Conservation (phyloP, 2,329 filamentous ascomycete species). For the Diaporthe citrichinensis region DNA sequence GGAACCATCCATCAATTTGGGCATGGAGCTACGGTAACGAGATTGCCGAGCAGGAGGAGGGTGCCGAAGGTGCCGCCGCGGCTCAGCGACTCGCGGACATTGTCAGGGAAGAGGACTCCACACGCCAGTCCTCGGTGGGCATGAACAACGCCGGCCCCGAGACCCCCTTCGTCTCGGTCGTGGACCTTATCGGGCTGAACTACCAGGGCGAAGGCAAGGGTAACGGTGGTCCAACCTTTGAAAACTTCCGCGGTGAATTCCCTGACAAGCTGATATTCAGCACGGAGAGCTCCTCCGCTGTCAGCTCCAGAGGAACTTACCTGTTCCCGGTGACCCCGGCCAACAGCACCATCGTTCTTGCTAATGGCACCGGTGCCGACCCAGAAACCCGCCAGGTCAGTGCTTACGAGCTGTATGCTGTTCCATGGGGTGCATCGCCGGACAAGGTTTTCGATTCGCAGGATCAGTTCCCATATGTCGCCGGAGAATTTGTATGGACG, state of each 20-base stretch:
- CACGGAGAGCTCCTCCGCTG: constrained; percentile 58
- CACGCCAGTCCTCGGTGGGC: constrained; percentile 59
- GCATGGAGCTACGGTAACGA: constrained; percentile 70
- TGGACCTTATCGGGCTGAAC: constrained; percentile 66
- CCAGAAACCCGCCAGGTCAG: constrained; percentile 55
- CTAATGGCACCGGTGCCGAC: constrained; percentile 56
- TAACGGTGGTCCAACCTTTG: constrained; percentile 50
- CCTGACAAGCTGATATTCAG: constrained; percentile 63
- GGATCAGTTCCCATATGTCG: constrained; percentile 63
- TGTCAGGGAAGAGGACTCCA: constrained; percentile 61
- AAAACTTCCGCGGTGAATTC: constrained; percentile 59
- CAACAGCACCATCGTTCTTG: constrained; percentile 54
- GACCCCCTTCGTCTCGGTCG: constrained; percentile 53
- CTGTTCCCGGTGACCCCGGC: constrained; percentile 63
- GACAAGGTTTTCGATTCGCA: constrained; percentile 68
- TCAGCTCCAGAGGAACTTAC: constrained; percentile 66
- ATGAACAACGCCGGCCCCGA: constrained; percentile 62
- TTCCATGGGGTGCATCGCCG: constrained; percentile 61
- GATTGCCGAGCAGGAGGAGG: constrained; percentile 60
- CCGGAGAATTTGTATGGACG: constrained; percentile 68
- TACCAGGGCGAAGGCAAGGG: constrained; percentile 68
- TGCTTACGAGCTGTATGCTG: constrained; percentile 66
- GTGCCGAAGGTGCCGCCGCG: constrained; percentile 49
- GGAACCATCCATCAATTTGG: constrained; percentile 68
- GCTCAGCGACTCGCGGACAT: constrained; percentile 57